Percentiles rank a stretch among this genome's conserved stretches.
Evolutionary conservation across 306 rosid genomes (phyloP).

Genomic region (Astragalus glycyphyllos): DNA sequence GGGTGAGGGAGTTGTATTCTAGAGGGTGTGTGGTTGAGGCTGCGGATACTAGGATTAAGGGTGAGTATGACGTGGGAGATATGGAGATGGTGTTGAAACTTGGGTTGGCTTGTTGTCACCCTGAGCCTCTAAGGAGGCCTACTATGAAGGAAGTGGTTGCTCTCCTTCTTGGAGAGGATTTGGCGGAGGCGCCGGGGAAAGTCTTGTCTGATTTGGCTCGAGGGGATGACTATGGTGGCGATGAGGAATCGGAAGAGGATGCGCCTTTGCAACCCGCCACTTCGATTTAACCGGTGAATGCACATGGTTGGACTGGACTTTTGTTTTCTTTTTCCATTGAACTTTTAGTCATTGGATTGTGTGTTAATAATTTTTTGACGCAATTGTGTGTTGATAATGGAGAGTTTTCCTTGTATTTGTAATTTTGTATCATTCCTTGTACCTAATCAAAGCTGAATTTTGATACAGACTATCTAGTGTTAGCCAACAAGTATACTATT

Average conservation of each 20-base stretch:
- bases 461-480: neutral
- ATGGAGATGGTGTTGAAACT: constrained; percentile 81
- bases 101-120: constrained; percentile 92
- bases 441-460: neutral
- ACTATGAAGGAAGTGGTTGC: constrained; percentile 80
- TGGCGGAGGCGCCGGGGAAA: constrained; percentile 49
- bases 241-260: neutral
- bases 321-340: neutral
- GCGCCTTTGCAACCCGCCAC: constrained; percentile 22
- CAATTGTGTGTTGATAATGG: constrained; percentile 2
- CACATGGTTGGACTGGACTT: constrained; percentile 1
- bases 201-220: constrained; percentile 57
- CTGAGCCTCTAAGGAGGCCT: constrained; percentile 78
- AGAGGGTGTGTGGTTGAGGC: constrained; percentile 57
- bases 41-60: constrained; percentile 63
- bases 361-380: neutral
- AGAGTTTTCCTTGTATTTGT: constrained; percentile 1
- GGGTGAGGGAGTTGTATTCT: constrained; percentile 76
- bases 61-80: constrained; percentile 60
- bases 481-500: neutral
- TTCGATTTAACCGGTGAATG: constrained; percentile 43
- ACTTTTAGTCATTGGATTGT: neutral
- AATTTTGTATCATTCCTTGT: constrained; percentile 5
- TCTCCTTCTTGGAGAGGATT: constrained; percentile 59
- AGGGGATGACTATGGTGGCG: constrained; percentile 10